Evolutionary conservation across 352 stramenopile species (phyloP).

Genomic region (Pythium rhizo-oryzae): DNA sequence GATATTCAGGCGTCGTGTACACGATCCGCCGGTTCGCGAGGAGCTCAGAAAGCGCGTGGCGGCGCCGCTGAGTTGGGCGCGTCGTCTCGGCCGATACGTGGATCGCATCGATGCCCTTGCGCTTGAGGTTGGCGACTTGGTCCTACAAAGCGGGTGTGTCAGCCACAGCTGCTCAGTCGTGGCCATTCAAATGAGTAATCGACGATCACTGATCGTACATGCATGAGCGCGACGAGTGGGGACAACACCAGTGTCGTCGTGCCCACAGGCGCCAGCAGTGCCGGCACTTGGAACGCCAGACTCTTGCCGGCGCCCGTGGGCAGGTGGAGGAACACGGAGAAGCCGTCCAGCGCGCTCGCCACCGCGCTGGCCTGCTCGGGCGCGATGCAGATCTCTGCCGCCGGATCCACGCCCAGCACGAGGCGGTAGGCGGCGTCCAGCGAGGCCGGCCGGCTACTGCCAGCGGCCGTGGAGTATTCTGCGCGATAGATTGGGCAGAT

Average conservation of each 20-base stretch:
- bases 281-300: slow-evolving; percentile 76
- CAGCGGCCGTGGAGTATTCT: not conserved
- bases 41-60: slow-evolving; percentile 35
- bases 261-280: slow-evolving; percentile 41
- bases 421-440: slow-evolving; percentile 40
- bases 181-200: too few species aligned
- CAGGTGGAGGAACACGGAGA: slow-evolving; percentile 75
- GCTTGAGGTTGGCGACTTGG: slow-evolving; percentile 64
- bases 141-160: slow-evolving; percentile 39
- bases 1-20: slow-evolving; percentile 84
- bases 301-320: slow-evolving; percentile 82
- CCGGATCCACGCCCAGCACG: slow-evolving; percentile 38
- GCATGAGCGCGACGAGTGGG: slow-evolving; percentile 74
- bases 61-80: slow-evolving; percentile 23
- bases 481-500: not conserved
- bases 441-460: not conserved
- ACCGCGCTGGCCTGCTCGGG: slow-evolving; percentile 51
- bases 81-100: slow-evolving; percentile 44
- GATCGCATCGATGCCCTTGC: slow-evolving; percentile 54
- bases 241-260: slow-evolving; percentile 71
- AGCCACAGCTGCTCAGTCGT: not conserved
- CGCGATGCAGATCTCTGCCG: slow-evolving; percentile 34
- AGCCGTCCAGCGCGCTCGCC: slow-evolving; percentile 43
- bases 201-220: too few species aligned
- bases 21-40: slow-evolving; percentile 54